Conservation (phyloP, 2,329 filamentous ascomycete genomes). For the Alternaria sp. region DNA sequence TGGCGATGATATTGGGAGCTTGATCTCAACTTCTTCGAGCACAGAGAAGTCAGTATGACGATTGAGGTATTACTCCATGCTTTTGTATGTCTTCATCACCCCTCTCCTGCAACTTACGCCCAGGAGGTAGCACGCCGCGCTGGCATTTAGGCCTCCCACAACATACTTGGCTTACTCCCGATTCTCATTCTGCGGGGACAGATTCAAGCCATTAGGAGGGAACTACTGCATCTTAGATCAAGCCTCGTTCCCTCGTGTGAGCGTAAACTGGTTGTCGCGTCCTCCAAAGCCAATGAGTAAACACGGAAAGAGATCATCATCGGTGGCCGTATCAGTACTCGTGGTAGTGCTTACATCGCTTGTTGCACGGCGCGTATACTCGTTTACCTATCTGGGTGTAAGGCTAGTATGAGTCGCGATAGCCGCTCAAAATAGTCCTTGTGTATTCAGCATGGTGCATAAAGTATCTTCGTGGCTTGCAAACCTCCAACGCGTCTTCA, state of each 20-base stretch:
- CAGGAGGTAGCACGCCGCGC: not conserved
- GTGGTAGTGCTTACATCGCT: not conserved
- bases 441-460: not conserved
- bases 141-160: not conserved
- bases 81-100: not conserved
- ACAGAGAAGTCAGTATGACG: not conserved
- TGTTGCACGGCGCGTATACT: not conserved
- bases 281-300: not conserved
- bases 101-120: not conserved
- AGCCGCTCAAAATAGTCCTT: not conserved
- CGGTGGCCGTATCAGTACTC: not conserved
- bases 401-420: not conserved
- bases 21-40: not conserved
- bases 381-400: not conserved
- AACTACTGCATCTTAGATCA: not conserved
- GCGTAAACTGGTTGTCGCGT: not conserved
- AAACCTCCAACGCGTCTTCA: not conserved
- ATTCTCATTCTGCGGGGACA: not conserved
- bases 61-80: not conserved
- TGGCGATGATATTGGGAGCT: not conserved
- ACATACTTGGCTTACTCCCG: not conserved
- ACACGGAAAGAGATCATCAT: not conserved
- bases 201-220: not conserved
- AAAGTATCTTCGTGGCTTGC: not conserved
- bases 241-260: not conserved